A percentile compares a stretch with the other conserved stretches of the same genome.
phyloP scores from a whole-genome alignment of 768 basidiomycete genomes.

The Pholiota microspora region DNA sequence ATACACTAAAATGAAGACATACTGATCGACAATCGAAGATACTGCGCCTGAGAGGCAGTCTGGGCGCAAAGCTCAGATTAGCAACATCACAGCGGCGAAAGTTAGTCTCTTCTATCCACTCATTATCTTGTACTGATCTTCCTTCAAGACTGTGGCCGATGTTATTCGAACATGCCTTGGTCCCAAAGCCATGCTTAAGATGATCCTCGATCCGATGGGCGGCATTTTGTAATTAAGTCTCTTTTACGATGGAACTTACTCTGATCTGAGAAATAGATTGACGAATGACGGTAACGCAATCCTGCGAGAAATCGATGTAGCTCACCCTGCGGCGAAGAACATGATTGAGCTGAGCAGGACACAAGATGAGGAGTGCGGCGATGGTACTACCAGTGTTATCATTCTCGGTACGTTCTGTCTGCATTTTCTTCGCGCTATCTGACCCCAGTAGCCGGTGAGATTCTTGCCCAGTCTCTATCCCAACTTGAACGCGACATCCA shows the following conservation, averaged over 20 bases:
- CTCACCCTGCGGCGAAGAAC: slow-evolving; percentile 98
- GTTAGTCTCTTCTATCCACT: slow-evolving; percentile 37
- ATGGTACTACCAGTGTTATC: slow-evolving; percentile 98
- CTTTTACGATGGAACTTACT: neutral
- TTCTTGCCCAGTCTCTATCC: slow-evolving; percentile 90
- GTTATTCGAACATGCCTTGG: slow-evolving; percentile 97
- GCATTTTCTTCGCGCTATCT: neutral
- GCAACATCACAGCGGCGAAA: slow-evolving; percentile 97
- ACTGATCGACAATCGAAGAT: slow-evolving; percentile 46
- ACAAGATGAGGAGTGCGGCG: slow-evolving; percentile 98
- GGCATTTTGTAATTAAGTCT: slow-evolving; percentile 77
- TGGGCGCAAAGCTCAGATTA: slow-evolving; percentile 93
- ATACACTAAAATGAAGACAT: neutral
- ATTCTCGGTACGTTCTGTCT: slow-evolving; percentile 70
- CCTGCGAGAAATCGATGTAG: slow-evolving; percentile 96
- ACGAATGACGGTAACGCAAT: slow-evolving; percentile 99
- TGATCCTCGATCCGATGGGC: slow-evolving; percentile 99
- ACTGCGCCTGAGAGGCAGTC: slow-evolving; percentile 92
- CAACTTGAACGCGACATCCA: slow-evolving; percentile 97
- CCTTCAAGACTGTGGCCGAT: slow-evolving; percentile 86
- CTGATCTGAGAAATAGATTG: slow-evolving; percentile 45
- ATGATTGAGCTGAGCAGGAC: slow-evolving; percentile 99
- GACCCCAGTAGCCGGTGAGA: slow-evolving; percentile 82
- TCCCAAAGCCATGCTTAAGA: slow-evolving; percentile 98
- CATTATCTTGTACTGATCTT: neutral